Evolutionary conservation across 257 asterid species (phyloP).

Genomic region (Salvia rosmarinus): DNA sequence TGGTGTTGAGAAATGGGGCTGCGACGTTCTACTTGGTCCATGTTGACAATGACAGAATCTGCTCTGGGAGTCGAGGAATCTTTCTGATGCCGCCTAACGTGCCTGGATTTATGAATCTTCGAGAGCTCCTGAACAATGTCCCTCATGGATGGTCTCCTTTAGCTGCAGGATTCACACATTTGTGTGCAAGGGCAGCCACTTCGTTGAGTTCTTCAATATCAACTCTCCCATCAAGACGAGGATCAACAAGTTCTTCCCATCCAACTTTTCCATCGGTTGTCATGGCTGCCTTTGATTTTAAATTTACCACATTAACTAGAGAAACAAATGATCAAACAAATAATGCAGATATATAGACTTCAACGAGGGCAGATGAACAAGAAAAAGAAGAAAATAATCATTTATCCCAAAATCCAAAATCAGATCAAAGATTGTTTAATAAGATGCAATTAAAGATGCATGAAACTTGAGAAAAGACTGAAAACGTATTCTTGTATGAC

Average conservation of each 20-base stretch:
- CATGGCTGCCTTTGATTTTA: conserved; percentile 84
- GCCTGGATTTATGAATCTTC: conserved; percentile 56
- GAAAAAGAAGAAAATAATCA: neutral
- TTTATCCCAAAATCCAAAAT: neutral
- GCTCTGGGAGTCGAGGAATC: conserved; percentile 51
- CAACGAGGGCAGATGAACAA: neutral
- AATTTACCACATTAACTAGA: neutral
- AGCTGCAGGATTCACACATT: conserved; percentile 64
- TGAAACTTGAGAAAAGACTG: neutral
- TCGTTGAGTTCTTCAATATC: conserved; percentile 66
- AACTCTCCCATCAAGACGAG: conserved; percentile 78
- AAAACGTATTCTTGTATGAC: neutral
- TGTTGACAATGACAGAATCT: conserved; percentile 47
- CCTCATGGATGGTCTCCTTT: conserved; percentile 83
- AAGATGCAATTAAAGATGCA: too few relatives aligned
- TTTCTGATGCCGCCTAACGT: conserved; percentile 43
- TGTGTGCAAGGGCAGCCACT: conserved; percentile 79
- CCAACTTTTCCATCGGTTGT: conserved; percentile 80
- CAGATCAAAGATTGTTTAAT: neutral
- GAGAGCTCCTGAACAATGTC: conserved; percentile 81
- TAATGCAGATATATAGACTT: neutral
- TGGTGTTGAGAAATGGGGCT: conserved; percentile 53
- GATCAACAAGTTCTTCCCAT: conserved; percentile 92
- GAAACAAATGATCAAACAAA: neutral
- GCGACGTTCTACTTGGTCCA: conserved; percentile 47